Evolutionary conservation across 441 rosid species (phyloP).

Genomic region (Populus trichocarpa): DNA sequence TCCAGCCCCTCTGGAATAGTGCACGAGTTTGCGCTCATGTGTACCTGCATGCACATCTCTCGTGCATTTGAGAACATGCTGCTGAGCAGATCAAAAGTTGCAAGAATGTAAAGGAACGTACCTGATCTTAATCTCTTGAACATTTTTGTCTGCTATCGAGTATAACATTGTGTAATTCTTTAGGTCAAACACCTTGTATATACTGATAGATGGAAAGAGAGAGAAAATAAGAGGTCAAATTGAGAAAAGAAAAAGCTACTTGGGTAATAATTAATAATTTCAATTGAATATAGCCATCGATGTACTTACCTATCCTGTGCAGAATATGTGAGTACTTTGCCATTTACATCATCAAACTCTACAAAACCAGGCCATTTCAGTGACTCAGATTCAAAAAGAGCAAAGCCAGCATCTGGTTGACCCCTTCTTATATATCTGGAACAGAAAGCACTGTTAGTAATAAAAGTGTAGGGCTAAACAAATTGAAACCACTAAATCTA

Average conservation of each 20-base stretch:
- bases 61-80: background rate
- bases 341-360: conserved; percentile 78
- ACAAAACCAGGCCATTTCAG: conserved; percentile 80
- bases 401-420: conserved; percentile 60
- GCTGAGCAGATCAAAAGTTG: background rate
- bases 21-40: background rate
- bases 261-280: background rate
- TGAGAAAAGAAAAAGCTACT: conserved; percentile 6
- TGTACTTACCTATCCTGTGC: conserved; percentile 54
- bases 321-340: conserved; percentile 64
- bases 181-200: conserved; percentile 64
- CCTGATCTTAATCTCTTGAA: conserved; percentile 61
- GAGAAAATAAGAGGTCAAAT: too few relatives aligned
- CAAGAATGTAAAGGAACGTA: conserved; percentile 9
- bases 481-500: background rate
- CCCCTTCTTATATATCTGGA: conserved; percentile 54
- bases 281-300: background rate
- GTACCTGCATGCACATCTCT: background rate
- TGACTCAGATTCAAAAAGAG: conserved; percentile 68
- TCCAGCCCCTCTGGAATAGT: background rate
- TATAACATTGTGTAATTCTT: conserved; percentile 54
- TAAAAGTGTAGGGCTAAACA: background rate
- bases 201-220: conserved; percentile 23
- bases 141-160: conserved; percentile 48
- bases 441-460: background rate